phyloP scores from a whole-genome alignment of 2,329 filamentous ascomycete species.

The Fusarium neocosmosporiellum region DNA sequence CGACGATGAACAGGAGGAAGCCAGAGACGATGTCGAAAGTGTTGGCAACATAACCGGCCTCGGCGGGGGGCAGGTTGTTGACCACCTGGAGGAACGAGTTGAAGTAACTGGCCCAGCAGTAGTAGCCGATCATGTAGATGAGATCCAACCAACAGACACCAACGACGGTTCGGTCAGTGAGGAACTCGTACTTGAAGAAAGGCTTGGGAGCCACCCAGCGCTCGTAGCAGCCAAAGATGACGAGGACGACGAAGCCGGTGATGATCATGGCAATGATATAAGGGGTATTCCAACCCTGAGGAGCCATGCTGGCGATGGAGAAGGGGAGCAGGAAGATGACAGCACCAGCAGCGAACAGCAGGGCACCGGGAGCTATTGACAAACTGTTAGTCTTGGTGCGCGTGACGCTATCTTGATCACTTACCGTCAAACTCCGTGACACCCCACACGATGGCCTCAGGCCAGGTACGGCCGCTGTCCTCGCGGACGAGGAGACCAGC shows the following conservation, averaged over 20 bases:
- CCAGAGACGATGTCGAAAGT: constrained; percentile 61
- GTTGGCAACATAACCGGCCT: constrained; percentile 60
- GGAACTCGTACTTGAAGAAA: constrained; percentile 65
- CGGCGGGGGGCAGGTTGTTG: constrained; percentile 57
- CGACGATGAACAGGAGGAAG: constrained; percentile 60
- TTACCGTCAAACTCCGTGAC: constrained; percentile 39
- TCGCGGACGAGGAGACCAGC: constrained; percentile 55
- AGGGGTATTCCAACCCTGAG: constrained; percentile 59
- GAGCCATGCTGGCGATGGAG: constrained; percentile 57
- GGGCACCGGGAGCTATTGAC: constrained; percentile 59
- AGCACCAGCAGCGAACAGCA: constrained; percentile 63
- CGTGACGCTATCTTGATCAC: constrained; percentile 29
- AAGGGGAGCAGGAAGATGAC: constrained; percentile 69
- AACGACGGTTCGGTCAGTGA: constrained; percentile 61
- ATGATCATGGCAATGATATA: constrained; percentile 67
- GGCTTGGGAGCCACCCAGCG: constrained; percentile 63
- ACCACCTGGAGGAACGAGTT: constrained; percentile 65
- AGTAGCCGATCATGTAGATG: constrained; percentile 57
- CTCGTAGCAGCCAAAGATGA: constrained; percentile 67
- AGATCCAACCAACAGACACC: constrained; percentile 57
- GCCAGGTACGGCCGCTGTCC: constrained; percentile 55
- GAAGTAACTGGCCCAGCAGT: constrained; percentile 60
- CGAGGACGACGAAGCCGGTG: constrained; percentile 64
- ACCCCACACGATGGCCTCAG: constrained; percentile 54
- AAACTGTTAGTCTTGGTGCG: constrained; percentile 49